A percentile compares a stretch with the other conserved stretches of the same genome.
These are phyloP conservation scores for Ascochyta clinopodiicola DNA, from an alignment of 2,329 filamentous ascomycete species.

Conservation along the genomic window DNA sequence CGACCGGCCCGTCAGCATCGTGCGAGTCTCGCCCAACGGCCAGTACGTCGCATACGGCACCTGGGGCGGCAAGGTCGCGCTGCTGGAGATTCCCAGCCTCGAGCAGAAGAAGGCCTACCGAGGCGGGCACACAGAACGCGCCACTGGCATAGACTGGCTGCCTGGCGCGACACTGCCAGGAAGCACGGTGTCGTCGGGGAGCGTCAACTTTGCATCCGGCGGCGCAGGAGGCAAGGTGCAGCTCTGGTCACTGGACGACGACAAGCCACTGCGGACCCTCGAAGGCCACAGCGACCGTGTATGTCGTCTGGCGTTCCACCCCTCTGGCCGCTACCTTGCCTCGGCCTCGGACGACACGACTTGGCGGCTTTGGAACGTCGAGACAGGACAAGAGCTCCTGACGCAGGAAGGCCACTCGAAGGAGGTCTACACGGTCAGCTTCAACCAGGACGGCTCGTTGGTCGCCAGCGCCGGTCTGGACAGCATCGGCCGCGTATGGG, in stretches of 20 bases:
- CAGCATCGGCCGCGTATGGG: conserved; percentile 95
- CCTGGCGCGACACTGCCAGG: conserved; percentile 79
- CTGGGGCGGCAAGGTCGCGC: conserved; percentile 87
- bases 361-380: conserved; percentile 95
- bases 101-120: conserved; percentile 77
- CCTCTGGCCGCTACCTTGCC: conserved; percentile 85
- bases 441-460: conserved; percentile 89
- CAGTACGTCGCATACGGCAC: conserved; percentile 87
- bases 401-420: conserved; percentile 94
- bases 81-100: conserved; percentile 83
- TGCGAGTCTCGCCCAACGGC: conserved; percentile 85
- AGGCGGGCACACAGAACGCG: conserved; percentile 82
- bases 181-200: conserved; percentile 72
- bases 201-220: conserved; percentile 86
- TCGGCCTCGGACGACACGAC: conserved; percentile 96
- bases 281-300: conserved; percentile 86
- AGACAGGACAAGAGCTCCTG: conserved; percentile 81
- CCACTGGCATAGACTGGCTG: conserved; percentile 90
- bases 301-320: conserved; percentile 92
- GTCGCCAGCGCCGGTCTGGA: conserved; percentile 92
- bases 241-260: conserved; percentile 86
- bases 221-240: conserved; percentile 88
- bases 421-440: conserved; percentile 88
- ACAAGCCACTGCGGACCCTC: conserved; percentile 82
- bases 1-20: conserved; percentile 89